Base-by-base conservation (phyloP, 208 protist genomes). In the Acanthamoeba healyi region DNA sequence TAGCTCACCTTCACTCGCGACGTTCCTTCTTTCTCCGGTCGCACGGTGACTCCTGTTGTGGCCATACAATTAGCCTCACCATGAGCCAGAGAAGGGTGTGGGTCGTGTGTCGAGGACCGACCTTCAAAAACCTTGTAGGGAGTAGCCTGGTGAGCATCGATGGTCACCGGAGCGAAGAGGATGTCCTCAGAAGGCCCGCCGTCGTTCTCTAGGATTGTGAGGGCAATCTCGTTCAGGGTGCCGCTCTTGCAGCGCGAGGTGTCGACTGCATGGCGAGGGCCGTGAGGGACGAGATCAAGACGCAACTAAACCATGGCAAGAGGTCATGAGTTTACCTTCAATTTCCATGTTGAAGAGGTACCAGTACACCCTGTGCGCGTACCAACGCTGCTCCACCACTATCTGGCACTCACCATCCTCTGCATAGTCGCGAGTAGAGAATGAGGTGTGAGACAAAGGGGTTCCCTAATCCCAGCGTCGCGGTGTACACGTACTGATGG, bases 331-430 rank as follows among this genome's bases (percentile, higher is more conserved):
- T n/a, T 2, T 26, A 92, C 86, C 86, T 72, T 92, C 86, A 5
- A 92, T 26, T 44, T 92, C 86, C 58, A 77, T 67, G 56, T 77
- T 92, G 86, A 92, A 74, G 40, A 92, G 86, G 40, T 74, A 92
- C 86, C 86, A 92, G 86, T 77, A 72, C 38, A 92, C 86, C 22
- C 86, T 34, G 56, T 92, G 86, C 15, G 86, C 86, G 22, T 92
- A 92, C 86, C 86, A 92, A 5, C 86, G 54, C 56, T 92, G 86
- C 40, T 92, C 86, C 0, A 92, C 38, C 32, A 92, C 86, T 14
- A 92, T 46, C 54, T 67, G 34, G 44, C 86, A 92, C 7, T 32
- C 5, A 26, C 58, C 54, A 15, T 74, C 86, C 22, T 15, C 86
- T 74, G 40, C 36, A n/a, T 26, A 36, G 42, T 15, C n/a, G 36